Evolutionary conservation across 192 early-diverging fungal genomes (phyloP).

Genomic region (Backusella sp.): DNA sequence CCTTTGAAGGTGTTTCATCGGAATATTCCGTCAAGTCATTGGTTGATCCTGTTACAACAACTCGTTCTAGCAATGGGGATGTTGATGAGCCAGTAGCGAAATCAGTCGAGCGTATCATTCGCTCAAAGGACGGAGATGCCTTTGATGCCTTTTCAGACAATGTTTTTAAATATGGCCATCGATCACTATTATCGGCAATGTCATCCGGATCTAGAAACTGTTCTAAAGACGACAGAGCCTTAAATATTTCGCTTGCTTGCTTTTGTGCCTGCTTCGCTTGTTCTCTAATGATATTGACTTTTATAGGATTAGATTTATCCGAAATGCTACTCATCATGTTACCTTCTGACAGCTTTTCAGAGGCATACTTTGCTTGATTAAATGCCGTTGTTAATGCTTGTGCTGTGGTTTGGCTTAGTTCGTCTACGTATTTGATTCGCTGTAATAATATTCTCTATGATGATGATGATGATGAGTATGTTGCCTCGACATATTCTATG

Average conservation of each 20-base stretch:
- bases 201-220: conserved; percentile 3
- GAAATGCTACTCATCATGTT: not conserved
- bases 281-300: not conserved
- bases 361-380: not conserved
- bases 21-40: not conserved
- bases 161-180: not conserved
- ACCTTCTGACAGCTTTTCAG: conserved; percentile 11
- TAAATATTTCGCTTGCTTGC: not conserved
- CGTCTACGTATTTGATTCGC: conserved; percentile 9
- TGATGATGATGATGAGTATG: not conserved
- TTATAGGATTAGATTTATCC: not conserved
- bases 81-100: not conserved
- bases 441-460: conserved; percentile 1
- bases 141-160: not conserved
- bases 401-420: not conserved
- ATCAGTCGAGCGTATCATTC: not conserved
- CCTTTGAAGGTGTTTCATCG: not conserved
- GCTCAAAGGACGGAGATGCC: not conserved
- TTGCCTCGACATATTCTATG: not conserved
- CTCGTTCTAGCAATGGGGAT: not conserved
- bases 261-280: not conserved
- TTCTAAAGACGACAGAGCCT: conserved; percentile 8
- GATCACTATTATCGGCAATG: not conserved
- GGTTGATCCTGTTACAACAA: conserved; percentile 1
- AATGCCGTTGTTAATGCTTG: not conserved